Percentiles rank a stretch among this genome's conserved stretches.
Evolutionary conservation across 2,329 filamentous ascomycete species (phyloP).

Genomic region (Aureobasidium pullulans): DNA sequence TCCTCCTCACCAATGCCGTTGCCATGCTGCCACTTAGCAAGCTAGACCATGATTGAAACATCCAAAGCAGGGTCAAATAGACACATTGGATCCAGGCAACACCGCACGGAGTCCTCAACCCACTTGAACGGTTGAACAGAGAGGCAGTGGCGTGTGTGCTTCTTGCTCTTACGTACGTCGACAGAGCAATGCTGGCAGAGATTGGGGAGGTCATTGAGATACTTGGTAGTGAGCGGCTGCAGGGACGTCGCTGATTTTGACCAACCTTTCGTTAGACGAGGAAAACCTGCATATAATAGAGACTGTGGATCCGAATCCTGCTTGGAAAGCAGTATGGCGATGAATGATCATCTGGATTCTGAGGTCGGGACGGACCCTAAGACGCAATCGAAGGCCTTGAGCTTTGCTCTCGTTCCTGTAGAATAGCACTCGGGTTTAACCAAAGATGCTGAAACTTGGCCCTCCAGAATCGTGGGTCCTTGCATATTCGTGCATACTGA

Average conservation of each 20-base stretch:
- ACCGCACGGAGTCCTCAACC: neutral
- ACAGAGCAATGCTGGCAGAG: neutral
- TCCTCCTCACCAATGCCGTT: neutral
- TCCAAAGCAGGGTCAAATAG: neutral
- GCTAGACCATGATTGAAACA: neutral
- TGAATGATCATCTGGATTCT: neutral
- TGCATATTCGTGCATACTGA: slow-evolving; percentile 7
- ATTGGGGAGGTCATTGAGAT: neutral
- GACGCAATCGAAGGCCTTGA: neutral
- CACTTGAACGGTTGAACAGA: neutral
- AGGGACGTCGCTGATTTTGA: slow-evolving; percentile 7
- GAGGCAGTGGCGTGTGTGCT: neutral
- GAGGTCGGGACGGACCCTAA: neutral
- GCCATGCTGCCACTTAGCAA: neutral
- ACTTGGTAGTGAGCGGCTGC: neutral
- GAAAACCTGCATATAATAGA: neutral
- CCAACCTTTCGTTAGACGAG: neutral
- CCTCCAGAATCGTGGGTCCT: neutral
- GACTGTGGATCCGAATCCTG: neutral
- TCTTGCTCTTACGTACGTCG: neutral
- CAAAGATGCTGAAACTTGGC: neutral
- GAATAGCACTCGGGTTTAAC: neutral
- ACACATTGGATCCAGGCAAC: neutral
- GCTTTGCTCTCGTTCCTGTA: neutral
- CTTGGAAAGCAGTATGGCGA: neutral